These are phyloP conservation scores for Kitagawia praeruptora DNA, from an alignment of 129 eudicot genomes.

Conservation along the genomic window DNA sequence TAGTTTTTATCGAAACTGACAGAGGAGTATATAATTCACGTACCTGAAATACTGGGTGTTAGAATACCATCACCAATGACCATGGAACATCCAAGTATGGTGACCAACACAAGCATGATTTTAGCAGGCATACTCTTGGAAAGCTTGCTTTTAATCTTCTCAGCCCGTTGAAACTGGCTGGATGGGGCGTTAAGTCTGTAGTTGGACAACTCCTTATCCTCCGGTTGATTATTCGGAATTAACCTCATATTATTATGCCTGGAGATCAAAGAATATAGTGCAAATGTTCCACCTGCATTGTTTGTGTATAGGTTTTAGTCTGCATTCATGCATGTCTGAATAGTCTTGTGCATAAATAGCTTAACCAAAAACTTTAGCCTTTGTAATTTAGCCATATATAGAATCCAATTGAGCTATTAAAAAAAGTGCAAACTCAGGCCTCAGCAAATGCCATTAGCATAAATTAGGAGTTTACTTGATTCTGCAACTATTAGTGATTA, in stretches of 20 bases:
- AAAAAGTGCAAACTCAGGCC: too few species aligned
- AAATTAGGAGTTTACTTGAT: background rate
- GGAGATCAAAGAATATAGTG: slow-evolving; percentile 52
- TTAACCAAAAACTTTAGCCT: background rate
- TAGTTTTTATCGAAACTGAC: background rate
- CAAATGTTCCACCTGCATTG: slow-evolving; percentile 57
- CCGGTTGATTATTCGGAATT: slow-evolving; percentile 53
- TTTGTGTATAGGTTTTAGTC: background rate
- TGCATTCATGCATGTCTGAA: background rate
- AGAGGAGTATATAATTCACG: background rate
- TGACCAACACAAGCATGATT: slow-evolving; percentile 37
- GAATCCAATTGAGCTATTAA: too few species aligned
- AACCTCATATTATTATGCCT: slow-evolving; percentile 46
- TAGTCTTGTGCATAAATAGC: background rate
- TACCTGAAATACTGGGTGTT: slow-evolving; percentile 24
- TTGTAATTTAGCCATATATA: background rate
- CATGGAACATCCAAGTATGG: slow-evolving; percentile 61
- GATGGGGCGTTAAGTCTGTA: slow-evolving; percentile 31
- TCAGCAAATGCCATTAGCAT: too few species aligned
- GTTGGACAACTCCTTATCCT: slow-evolving; percentile 44
- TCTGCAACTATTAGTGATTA: background rate
- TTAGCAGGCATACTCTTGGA: slow-evolving; percentile 33
- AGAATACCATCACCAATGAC: slow-evolving; percentile 65
- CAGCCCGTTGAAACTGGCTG: slow-evolving; percentile 30
- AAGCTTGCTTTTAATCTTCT: slow-evolving; percentile 27